These are phyloP conservation scores for Hanseniaspora sp. DNA, from an alignment of 1,139 yeast genomes.

Conservation along the genomic window DNA sequence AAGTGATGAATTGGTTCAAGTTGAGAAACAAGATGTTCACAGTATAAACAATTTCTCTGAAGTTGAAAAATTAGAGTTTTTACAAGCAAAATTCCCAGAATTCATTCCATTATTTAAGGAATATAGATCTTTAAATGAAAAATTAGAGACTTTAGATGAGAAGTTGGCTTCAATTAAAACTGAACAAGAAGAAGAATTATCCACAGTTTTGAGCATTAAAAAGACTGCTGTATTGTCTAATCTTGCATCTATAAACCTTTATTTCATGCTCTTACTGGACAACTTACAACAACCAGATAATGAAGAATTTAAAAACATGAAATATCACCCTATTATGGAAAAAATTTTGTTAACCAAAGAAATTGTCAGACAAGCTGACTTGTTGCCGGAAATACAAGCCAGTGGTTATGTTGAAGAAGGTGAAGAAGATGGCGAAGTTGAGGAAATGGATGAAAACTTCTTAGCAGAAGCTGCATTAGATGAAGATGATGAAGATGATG, in stretches of 20 bases:
- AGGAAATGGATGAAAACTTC: conserved; percentile 21
- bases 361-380: conserved; percentile 75
- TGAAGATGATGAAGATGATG: conserved; percentile 22
- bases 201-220: conserved; percentile 40
- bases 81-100: conserved; percentile 68
- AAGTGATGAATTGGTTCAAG: conserved; percentile 28
- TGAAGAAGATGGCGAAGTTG: conserved; percentile 24
- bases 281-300: conserved; percentile 41
- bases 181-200: background rate
- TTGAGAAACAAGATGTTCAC: conserved; percentile 27
- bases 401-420: conserved; percentile 22
- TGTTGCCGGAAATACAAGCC: conserved; percentile 32
- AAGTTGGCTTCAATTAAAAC: conserved; percentile 21
- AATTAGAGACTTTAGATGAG: conserved; percentile 33
- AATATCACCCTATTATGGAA: conserved; percentile 83
- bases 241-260: conserved; percentile 59
- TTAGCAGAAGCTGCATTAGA: conserved; percentile 18
- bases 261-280: conserved; percentile 55
- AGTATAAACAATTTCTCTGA: conserved; percentile 31
- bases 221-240: conserved; percentile 63
- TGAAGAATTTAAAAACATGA: conserved; percentile 53
- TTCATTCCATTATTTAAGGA: conserved; percentile 68
- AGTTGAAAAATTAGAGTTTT: conserved; percentile 38
- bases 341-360: conserved; percentile 68
- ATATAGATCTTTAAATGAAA: conserved; percentile 38